Percentiles rank a stretch among this genome's conserved stretches.
These are phyloP conservation scores for Cryptosporidium viatorum DNA, from an alignment of 169 alveolate genomes.

Conservation along the genomic window DNA sequence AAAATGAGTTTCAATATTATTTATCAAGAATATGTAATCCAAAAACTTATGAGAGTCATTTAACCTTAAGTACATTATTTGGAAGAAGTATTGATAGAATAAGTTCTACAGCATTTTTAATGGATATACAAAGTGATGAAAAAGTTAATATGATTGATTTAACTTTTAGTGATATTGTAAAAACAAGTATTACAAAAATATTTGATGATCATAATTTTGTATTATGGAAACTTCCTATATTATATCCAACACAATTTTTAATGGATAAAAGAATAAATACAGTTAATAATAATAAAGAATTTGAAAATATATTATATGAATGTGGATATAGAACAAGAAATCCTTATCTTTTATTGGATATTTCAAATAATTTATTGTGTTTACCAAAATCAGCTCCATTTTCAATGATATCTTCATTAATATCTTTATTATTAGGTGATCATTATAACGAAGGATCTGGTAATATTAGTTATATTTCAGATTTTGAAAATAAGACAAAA, in stretches of 20 bases:
- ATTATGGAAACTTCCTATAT: slow-evolving; percentile 24
- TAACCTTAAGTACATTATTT: slow-evolving; percentile 59
- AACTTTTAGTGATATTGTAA: slow-evolving; percentile 59
- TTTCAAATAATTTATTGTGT: slow-evolving; percentile 41
- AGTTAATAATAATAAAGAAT: background rate
- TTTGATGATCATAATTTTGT: slow-evolving; percentile 44
- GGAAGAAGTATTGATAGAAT: slow-evolving; percentile 35
- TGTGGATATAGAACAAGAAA: slow-evolving; percentile 34
- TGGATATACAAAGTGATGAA: slow-evolving; percentile 52
- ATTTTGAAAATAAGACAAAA: background rate
- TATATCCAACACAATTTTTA: slow-evolving; percentile 46
- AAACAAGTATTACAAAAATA: slow-evolving; percentile 50
- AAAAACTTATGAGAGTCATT: slow-evolving; percentile 53
- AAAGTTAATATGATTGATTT: slow-evolving; percentile 49
- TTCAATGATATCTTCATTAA: slow-evolving; percentile 27
- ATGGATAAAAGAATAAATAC: background rate
- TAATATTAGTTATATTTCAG: background rate
- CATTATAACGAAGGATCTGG: background rate
- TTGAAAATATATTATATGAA: slow-evolving; percentile 32
- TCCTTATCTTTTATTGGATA: slow-evolving; percentile 53
- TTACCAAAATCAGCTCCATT: slow-evolving; percentile 61
- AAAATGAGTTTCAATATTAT: slow-evolving; percentile 51
- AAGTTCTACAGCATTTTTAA: slow-evolving; percentile 32
- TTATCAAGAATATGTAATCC: slow-evolving; percentile 56
- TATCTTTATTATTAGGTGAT: slow-evolving; percentile 23